Evolutionary conservation across 1,139 yeast genomes (phyloP), one percentile per base, ranked within the genome.

Genomic region (Kodamaea plutei): DNA sequence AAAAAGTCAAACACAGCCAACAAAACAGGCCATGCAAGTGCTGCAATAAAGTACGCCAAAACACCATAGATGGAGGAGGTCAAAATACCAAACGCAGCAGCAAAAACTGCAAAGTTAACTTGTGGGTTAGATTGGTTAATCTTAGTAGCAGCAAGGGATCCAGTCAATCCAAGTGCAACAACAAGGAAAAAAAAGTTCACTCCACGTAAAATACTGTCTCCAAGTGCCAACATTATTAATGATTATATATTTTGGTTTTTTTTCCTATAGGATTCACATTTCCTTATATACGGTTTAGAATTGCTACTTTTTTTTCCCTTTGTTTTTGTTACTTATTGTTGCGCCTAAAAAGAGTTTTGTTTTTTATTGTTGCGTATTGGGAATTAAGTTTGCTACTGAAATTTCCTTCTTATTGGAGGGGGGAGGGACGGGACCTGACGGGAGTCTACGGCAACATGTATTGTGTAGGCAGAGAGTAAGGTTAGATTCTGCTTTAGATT

Each of bases 11-110:
- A 65, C 35, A 68, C 50, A 36, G 81, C 77, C 56, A 85, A 64
- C 44, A 88, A 59, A 36, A 84, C 62, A 47, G 97, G 97, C 82
- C 93, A 84, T 30, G 95, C 95, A 43, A 89, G 70, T 44, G 81
- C 77, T 39, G 79, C 79, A 48, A 85, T 55, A 49, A 89, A 79
- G 68, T 76, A 80, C 31, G 96, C 95, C 35, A 75, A 61, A 16
- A 84, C 50, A 40, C 95, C 95, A 56, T 84, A 88, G 47, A 89
- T 54, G 23, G 87, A 71, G 30, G 93, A 85, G 38, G 91, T 79
- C 40, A 87, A 71, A 25, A 91, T 48, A 45, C 84, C 95, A 61
- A 84, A 91, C 20, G 91, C 88, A 28, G 93, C 79, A 26, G 96
- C 78, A 55, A 91, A 91, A 36, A 89, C 77, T 42, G 72, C 84